Base-by-base conservation (phyloP, 2,329 filamentous ascomycete species). In the Chaetoscypha palmicola region DNA sequence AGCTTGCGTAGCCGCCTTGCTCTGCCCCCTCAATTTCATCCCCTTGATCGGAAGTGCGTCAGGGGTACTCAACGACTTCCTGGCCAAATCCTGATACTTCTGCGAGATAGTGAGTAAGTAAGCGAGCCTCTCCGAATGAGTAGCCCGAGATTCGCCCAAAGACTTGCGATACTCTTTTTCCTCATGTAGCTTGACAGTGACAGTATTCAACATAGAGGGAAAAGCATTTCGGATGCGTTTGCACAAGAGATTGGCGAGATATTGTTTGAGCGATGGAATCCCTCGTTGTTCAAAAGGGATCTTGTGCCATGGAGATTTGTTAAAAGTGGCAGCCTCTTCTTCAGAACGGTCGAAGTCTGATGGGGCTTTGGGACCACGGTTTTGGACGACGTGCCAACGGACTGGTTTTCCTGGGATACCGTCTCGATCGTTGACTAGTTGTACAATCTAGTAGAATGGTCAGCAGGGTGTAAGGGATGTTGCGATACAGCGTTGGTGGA, bases 361-460 rank as follows among this genome's bases (percentile, higher is more conserved):
- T 2, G 51, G 46, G 8, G 62, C 59, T n/a, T 48, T 46, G 0
- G 48, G 47, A 1, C 45, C 48, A n/a, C 54, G 53, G 26, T 67
- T 67, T 16, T 62, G 59, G 9, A 67, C 65, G 2, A 65, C 56
- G 21, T 66, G 66, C 63, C 64, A 67, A 17, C 24, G 17, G 4
- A 58, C 57, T 3, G 58, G 49, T 11, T 57, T 43, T 14, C 53
- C 42, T 16, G 37, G 32, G 21, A 54, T 52, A 5, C 47, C 49
- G 12, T 51, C 40, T 3, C 45, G 36, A 10, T 48, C 45, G 8
- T 38, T 45, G 8, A 46, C 48, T 33, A 41, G 21, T 34, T 47
- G 17, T 12, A 53, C 41, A 30, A 47, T 48, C 49, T 54, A 34
- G 3, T 14, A 31, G 12, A 16, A 41, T 9, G 4, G 3, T 11